Conservation (phyloP, 768 basidiomycete genomes). For the Panaeolus cyanescens region DNA sequence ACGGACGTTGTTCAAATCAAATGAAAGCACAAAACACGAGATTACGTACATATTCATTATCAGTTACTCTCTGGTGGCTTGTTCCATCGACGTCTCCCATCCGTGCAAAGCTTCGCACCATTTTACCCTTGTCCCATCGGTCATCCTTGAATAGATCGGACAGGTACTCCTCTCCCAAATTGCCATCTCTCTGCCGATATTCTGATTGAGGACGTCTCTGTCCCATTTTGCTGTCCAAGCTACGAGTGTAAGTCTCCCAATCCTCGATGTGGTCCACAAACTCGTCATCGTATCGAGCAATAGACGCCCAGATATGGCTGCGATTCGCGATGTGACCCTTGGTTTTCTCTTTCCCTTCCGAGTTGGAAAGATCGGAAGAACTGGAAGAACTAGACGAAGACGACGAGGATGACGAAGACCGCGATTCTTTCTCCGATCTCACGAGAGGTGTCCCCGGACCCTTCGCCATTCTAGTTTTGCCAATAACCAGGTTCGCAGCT, state of each 20-base stretch:
- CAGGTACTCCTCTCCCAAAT: slow-evolving; percentile 34
- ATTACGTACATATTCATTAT: slow-evolving; percentile 32
- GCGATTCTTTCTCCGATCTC: background rate
- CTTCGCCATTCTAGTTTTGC: slow-evolving; percentile 39
- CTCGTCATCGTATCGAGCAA: slow-evolving; percentile 79
- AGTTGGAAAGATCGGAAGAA: background rate
- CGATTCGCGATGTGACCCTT: slow-evolving; percentile 24
- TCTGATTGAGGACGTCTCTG: slow-evolving; percentile 32
- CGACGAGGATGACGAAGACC: background rate
- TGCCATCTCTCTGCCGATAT: slow-evolving; percentile 16
- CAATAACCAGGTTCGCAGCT: slow-evolving; percentile 57
- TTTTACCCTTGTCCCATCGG: slow-evolving; percentile 74
- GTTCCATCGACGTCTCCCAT: slow-evolving; percentile 44
- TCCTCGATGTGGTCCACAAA: slow-evolving; percentile 64
- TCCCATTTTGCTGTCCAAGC: slow-evolving; percentile 35
- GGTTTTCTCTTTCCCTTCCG: slow-evolving; percentile 18
- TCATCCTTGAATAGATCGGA: slow-evolving; percentile 49
- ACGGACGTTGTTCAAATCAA: background rate
- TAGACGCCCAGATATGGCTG: slow-evolving; percentile 63
- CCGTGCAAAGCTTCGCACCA: slow-evolving; percentile 76
- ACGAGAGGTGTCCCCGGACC: slow-evolving; percentile 5
- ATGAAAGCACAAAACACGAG: background rate
- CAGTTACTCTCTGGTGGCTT: slow-evolving; percentile 30
- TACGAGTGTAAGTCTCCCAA: slow-evolving; percentile 60
- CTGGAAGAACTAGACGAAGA: background rate